Evolutionary conservation across 352 stramenopile species (phyloP), one percentile per base, ranked within the genome.

Genomic region (Pythium coloratum): DNA sequence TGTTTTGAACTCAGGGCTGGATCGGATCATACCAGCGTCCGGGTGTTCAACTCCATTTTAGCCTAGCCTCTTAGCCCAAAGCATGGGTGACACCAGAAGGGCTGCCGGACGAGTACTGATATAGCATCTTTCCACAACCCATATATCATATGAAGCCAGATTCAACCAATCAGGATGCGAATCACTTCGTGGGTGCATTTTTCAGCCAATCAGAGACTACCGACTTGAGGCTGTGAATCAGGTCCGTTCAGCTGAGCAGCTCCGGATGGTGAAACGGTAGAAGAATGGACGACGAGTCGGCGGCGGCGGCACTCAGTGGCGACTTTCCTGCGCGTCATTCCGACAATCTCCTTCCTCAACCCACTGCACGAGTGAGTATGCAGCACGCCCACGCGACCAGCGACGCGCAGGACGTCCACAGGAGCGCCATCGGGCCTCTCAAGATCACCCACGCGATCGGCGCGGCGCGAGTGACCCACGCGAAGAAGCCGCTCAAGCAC

Each of bases 241-340:
- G 16, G 42, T 42, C 10, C 24, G 54, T 49, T 64, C 56, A 70
- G 64, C 49, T 61, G 56, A 61, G 42, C 51, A 55, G 51, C 61
- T 55, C 42, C 24, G n/a, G 12, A 44, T 46, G 55, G n/a, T 24
- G 55, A 47, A 49, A 53, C 55, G 14, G 49, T 55, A 55, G 49
- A 55, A 55, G 49, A 55, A 33, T 34, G 49, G 49, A 30, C 10
- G 49, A 20, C 28, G 49, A 55, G 49, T 24, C 28, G 24, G 18
- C n/a, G 18, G 20, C 16, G 44, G 16, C 44, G 44, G 44, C 18
- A 10, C 1, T 51, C 8, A 12, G n/a, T 16, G 20, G 18, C n/a
- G 5, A 5, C 49, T 6, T 16, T 24, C 24, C 24, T 20, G 3
- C 26, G 14, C 14, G 9, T 30, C 49, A 55, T 30, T 55, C 24